phyloP scores from a whole-genome alignment of 306 rosid species.

The Lablab purpureus region DNA sequence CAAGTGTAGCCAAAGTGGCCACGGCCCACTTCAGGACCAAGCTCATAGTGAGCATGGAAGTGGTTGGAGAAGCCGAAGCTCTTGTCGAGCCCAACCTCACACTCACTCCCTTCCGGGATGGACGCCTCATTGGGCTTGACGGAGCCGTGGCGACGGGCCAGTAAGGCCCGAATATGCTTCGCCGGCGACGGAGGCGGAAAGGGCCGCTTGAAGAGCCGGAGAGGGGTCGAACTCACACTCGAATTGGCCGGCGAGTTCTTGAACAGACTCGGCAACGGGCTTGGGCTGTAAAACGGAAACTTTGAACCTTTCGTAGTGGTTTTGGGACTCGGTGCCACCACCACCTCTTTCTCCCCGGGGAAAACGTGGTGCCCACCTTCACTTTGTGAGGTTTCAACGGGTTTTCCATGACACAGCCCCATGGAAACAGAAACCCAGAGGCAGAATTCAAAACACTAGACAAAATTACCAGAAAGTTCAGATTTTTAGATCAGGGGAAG shows the following conservation, averaged over 20 bases:
- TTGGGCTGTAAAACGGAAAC: slow-evolving; percentile 89
- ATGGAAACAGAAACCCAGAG: slow-evolving; percentile 54
- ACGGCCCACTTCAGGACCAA: slow-evolving; percentile 91
- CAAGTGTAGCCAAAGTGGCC: slow-evolving; percentile 97
- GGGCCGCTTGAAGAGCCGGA: slow-evolving; percentile 73
- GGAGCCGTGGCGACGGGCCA: slow-evolving; percentile 80
- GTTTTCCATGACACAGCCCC: slow-evolving; percentile 86
- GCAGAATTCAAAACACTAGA: not conserved
- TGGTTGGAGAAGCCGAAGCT: slow-evolving; percentile 76
- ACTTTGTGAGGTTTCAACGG: slow-evolving; percentile 52
- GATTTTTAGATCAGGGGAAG: slow-evolving; percentile 42
- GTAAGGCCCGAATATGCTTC: slow-evolving; percentile 82
- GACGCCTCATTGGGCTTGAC: slow-evolving; percentile 88
- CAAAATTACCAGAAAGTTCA: slow-evolving; percentile 3
- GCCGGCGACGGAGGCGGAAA: slow-evolving; percentile 98
- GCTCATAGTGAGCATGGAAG: slow-evolving; percentile 65
- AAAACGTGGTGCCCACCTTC: slow-evolving; percentile 40
- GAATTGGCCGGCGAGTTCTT: slow-evolving; percentile 79
- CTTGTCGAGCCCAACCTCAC: slow-evolving; percentile 78
- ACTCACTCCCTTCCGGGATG: slow-evolving; percentile 88
- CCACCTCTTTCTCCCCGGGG: slow-evolving; percentile 41
- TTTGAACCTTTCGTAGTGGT: slow-evolving; percentile 41
- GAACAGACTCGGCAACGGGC: slow-evolving; percentile 81
- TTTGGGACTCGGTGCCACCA: slow-evolving; percentile 34
- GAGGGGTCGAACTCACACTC: slow-evolving; percentile 75